A percentile compares a stretch with the other conserved stretches of the same genome.
Conservation (phyloP, 2,329 filamentous ascomycete species). For the Trichoderma guizhouense region DNA sequence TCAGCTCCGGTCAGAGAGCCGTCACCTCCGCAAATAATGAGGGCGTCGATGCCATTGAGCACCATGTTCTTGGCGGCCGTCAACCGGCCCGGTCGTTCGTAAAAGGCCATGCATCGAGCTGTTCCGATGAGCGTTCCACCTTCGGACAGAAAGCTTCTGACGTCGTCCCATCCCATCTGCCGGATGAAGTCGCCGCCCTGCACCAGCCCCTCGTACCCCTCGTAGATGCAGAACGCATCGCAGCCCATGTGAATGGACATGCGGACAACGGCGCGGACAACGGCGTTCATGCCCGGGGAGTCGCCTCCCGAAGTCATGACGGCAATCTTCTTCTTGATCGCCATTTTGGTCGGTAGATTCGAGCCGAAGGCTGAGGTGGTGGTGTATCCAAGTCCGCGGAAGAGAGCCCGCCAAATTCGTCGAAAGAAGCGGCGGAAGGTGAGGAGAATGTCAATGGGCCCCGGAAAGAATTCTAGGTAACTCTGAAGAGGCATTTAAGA, state of each 20-base stretch:
- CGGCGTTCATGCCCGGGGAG: conserved; percentile 91
- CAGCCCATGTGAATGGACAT: conserved; percentile 84
- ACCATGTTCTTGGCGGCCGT: conserved; percentile 93
- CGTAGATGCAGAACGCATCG: conserved; percentile 78
- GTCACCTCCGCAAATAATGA: conserved; percentile 96
- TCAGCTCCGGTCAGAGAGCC: conserved; percentile 95
- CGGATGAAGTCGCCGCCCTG: conserved; percentile 84
- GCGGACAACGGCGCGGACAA: conserved; percentile 84
- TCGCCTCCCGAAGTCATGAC: conserved; percentile 95
- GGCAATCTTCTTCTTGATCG: conserved; percentile 66
- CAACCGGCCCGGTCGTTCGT: conserved; percentile 79
- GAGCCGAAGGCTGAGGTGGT: conserved; percentile 18
- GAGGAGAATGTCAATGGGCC: conserved; percentile 31
- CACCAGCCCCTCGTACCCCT: conserved; percentile 94
- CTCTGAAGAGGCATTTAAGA: conserved; percentile 28
- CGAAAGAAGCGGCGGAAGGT: conserved; percentile 29
- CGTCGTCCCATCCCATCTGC: conserved; percentile 87
- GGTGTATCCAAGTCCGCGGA: conserved; percentile 10
- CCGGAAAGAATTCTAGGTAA: conserved; percentile 28
- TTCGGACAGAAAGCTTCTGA: conserved; percentile 89
- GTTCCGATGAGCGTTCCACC: conserved; percentile 96
- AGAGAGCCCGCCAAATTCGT: conserved; percentile 28
- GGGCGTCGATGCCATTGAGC: conserved; percentile 84
- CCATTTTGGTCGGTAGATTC: conserved; percentile 35
- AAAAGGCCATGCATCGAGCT: conserved; percentile 88